These are phyloP conservation scores for Trichoderma guizhouense DNA, from an alignment of 2,329 filamentous ascomycete species.

Conservation along the genomic window DNA sequence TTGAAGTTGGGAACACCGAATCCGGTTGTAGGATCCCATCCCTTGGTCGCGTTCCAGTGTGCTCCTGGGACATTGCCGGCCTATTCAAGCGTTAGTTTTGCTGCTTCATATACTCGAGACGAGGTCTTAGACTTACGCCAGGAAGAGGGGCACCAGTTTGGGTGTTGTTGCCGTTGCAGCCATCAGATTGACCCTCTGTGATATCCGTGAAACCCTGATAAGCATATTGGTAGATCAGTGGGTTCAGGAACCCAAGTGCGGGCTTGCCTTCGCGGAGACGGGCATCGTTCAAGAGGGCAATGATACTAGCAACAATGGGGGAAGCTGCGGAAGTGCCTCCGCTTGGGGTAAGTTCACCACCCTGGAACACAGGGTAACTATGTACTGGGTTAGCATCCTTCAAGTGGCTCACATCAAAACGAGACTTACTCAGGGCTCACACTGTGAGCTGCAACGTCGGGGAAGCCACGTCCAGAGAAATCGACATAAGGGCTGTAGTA, in stretches of 20 bases:
- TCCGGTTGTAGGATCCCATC: slow-evolving; percentile 25
- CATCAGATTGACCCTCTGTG: slow-evolving; percentile 36
- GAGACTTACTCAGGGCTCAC: slow-evolving; percentile 56
- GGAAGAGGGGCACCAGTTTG: slow-evolving; percentile 2
- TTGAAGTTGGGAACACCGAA: slow-evolving; percentile 24
- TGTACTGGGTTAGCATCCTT: neutral
- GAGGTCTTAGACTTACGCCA: neutral
- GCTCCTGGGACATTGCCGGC: slow-evolving; percentile 31
- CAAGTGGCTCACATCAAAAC: neutral
- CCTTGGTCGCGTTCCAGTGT: slow-evolving; percentile 25
- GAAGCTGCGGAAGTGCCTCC: slow-evolving; percentile 46
- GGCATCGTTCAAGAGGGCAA: slow-evolving; percentile 48
- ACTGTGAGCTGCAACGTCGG: slow-evolving; percentile 41
- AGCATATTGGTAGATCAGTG: slow-evolving; percentile 37
- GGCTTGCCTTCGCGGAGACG: slow-evolving; percentile 41
- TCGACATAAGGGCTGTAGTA: slow-evolving; percentile 39
- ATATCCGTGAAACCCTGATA: slow-evolving; percentile 23
- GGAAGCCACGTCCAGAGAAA: slow-evolving; percentile 40
- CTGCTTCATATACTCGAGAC: neutral
- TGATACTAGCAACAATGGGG: slow-evolving; percentile 46
- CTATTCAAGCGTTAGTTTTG: slow-evolving; percentile 18
- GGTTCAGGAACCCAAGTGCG: slow-evolving; percentile 50
- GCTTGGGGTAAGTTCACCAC: slow-evolving; percentile 29
- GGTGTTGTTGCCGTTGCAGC: slow-evolving; percentile 35
- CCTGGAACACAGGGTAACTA: slow-evolving; percentile 22